A percentile compares a stretch with the other conserved stretches of the same genome.
Evolutionary conservation across 257 asterid species (phyloP).

Genomic region (Sherardia arvensis): DNA sequence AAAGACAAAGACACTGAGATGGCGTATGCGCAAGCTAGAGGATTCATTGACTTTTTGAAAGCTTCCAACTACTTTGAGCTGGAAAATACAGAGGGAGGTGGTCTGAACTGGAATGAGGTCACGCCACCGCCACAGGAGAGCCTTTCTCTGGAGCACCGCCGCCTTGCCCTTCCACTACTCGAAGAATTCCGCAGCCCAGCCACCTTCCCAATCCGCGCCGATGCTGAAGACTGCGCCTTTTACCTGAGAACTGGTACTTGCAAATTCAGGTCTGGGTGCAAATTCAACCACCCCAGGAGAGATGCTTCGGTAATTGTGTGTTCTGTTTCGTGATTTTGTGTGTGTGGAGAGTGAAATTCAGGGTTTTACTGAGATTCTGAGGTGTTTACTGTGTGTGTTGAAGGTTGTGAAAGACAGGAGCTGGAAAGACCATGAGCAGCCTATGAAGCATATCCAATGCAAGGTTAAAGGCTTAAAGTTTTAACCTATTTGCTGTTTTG

Average conservation of each 20-base stretch:
- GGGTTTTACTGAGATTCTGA: background rate
- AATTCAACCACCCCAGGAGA: slow-evolving; percentile 30
- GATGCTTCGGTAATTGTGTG: slow-evolving; percentile 1
- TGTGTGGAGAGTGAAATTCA: background rate
- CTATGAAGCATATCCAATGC: slow-evolving; percentile 57
- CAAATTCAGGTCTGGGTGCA: slow-evolving; percentile 26
- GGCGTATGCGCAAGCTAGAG: no score
- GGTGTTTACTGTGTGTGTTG: background rate
- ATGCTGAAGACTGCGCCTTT: slow-evolving; percentile 31
- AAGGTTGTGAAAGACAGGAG: slow-evolving; percentile 30
- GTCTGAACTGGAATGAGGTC: no score
- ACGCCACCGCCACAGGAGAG: no score
- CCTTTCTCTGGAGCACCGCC: no score
- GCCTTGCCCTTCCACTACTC: no score
- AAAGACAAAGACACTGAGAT: no score
- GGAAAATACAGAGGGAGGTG: no score
- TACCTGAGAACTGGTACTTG: slow-evolving; percentile 34
- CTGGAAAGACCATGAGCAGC: slow-evolving; percentile 30
- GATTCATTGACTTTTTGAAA: no score
- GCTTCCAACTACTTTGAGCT: no score
- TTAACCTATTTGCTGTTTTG: background rate
- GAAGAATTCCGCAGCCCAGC: no score
- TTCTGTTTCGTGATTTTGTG: no score
- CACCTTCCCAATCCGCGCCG: slow-evolving; percentile 29
- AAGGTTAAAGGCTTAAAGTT: slow-evolving; percentile 34